A percentile compares a stretch with the other conserved stretches of the same genome.
Evolutionary conservation across 2,329 filamentous ascomycete species (phyloP).

Genomic region (Trichoderma arundinaceum): DNA sequence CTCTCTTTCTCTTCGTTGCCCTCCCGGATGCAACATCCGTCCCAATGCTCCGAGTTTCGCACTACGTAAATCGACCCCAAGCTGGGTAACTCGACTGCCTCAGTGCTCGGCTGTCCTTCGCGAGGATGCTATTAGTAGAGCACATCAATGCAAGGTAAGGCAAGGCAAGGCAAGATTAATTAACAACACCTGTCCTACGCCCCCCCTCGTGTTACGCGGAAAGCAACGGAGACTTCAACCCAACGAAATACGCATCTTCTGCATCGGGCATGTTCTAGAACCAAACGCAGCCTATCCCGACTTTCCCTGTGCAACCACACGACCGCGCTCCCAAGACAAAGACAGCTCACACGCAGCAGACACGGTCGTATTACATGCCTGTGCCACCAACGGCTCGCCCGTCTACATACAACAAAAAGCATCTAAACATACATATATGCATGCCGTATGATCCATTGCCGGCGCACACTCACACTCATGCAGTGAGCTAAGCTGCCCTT

Average conservation of each 20-base stretch:
- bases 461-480: too few species aligned
- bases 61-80: neutral
- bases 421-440: too few species aligned
- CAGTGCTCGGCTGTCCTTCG: too few species aligned
- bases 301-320: neutral
- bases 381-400: neutral
- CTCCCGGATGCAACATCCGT: constrained; percentile 19
- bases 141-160: too few species aligned
- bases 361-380: neutral
- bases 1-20: neutral
- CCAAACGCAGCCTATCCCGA: neutral
- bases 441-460: too few species aligned
- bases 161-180: too few species aligned
- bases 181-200: neutral
- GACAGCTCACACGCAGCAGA: too few species aligned
- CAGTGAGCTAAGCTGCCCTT: too few species aligned
- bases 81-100: too few species aligned
- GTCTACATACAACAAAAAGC: neutral
- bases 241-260: neutral
- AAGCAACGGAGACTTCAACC: neutral
- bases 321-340: neutral
- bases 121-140: too few species aligned
- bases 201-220: neutral
- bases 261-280: constrained; percentile 2
- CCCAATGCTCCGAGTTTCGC: neutral